These are phyloP conservation scores for Alternaria viburni DNA, from an alignment of 2,329 filamentous ascomycete species.

Conservation along the genomic window DNA sequence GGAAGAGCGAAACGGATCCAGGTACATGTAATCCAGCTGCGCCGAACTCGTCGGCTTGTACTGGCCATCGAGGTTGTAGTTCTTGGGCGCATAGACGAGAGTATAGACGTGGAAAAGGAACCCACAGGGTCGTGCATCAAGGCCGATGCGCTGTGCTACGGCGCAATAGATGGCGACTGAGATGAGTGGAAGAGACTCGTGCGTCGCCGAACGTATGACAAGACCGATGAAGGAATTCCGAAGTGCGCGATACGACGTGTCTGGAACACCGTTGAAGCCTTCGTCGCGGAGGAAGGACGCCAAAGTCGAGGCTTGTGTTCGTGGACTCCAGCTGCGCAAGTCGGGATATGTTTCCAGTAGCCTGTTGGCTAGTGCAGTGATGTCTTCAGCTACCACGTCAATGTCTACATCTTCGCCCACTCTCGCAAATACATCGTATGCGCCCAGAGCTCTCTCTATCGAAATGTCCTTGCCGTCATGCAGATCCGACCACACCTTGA, in stretches of 20 bases:
- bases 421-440: constrained; percentile 89
- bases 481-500: constrained; percentile 75
- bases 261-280: constrained; percentile 73
- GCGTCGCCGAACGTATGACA: constrained; percentile 72
- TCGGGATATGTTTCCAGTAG: constrained; percentile 62
- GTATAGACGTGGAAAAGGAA: constrained; percentile 87
- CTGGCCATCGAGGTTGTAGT: constrained; percentile 59
- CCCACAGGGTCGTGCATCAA: constrained; percentile 79
- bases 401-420: constrained; percentile 76
- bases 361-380: constrained; percentile 67
- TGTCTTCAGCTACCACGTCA: constrained; percentile 64
- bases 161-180: constrained; percentile 87
- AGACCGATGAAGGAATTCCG: constrained; percentile 89
- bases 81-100: constrained; percentile 69
- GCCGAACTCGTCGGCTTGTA: constrained; percentile 37
- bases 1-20: constrained; percentile 79
- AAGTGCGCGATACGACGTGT: constrained; percentile 78
- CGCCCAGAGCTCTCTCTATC: constrained; percentile 77
- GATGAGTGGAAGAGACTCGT: constrained; percentile 84
- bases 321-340: constrained; percentile 64
- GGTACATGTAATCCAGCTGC: constrained; percentile 67
- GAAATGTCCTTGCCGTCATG: constrained; percentile 58
- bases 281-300: constrained; percentile 72
- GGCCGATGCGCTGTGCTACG: constrained; percentile 73
- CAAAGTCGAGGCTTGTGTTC: constrained; percentile 71